Conservation (phyloP, 768 basidiomycete species). For the Boletus barrowsii region DNA sequence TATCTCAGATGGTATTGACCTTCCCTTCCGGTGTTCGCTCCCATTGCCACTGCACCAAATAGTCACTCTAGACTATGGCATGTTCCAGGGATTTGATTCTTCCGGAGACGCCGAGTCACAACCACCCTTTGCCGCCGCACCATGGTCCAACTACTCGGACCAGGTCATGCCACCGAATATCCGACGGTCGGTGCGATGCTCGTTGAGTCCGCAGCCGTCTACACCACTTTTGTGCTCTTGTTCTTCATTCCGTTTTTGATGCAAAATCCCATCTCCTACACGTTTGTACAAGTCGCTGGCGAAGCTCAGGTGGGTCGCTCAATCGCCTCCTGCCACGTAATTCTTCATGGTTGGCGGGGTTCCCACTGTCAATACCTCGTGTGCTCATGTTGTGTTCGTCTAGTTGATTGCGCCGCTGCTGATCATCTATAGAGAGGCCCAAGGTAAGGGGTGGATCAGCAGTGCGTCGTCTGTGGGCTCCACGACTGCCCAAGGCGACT, state of each 20-base stretch:
- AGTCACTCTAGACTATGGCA: too few relatives aligned
- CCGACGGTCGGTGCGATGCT: constrained; percentile 27
- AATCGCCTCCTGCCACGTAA: background rate
- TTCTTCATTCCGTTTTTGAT: constrained; percentile 28
- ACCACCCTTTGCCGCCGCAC: constrained; percentile 25
- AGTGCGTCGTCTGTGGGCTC: constrained; percentile 4
- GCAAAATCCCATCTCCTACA: constrained; percentile 25
- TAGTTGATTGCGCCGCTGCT: constrained; percentile 38
- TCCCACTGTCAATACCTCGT: background rate
- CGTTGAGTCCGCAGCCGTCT: constrained; percentile 30
- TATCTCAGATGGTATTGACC: too few relatives aligned
- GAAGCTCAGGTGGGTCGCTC: constrained; percentile 30
- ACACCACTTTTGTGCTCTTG: constrained; percentile 25
- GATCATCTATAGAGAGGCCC: constrained; percentile 38
- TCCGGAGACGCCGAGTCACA: too few relatives aligned
- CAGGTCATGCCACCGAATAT: constrained; percentile 21
- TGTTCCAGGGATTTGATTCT: too few relatives aligned
- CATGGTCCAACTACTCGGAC: constrained; percentile 17
- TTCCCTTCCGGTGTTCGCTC: too few relatives aligned
- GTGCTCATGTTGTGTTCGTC: background rate
- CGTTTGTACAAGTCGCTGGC: constrained; percentile 34
- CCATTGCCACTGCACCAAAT: too few relatives aligned
- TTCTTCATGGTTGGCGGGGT: too few relatives aligned
- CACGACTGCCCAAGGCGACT: background rate
- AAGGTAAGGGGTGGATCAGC: constrained; percentile 37